These are phyloP conservation scores for Alternaria rosae DNA, from an alignment of 2,329 filamentous ascomycete species.

Conservation along the genomic window DNA sequence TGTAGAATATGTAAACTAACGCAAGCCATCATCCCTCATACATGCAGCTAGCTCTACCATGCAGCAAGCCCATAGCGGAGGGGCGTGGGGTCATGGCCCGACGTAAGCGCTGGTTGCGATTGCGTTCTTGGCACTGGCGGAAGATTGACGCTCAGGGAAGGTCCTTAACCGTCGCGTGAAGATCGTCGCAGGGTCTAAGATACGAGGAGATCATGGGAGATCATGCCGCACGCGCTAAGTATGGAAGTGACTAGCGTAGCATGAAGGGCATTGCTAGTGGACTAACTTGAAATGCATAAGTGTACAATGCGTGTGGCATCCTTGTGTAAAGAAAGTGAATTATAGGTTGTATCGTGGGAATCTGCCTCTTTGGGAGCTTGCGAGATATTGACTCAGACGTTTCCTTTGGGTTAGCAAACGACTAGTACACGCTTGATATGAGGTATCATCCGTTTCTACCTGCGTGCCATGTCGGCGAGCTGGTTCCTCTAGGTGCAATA, in stretches of 20 bases:
- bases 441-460: neutral
- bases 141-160: slow-evolving; percentile 15
- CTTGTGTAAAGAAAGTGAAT: neutral
- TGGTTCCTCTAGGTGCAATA: neutral
- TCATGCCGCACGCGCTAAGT: neutral
- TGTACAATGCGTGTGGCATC: neutral
- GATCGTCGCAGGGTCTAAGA: slow-evolving; percentile 17
- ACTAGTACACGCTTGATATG: neutral
- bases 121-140: slow-evolving; percentile 11
- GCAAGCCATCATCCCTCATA: neutral
- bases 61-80: slow-evolving; percentile 5
- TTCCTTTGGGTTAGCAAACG: neutral
- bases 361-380: neutral
- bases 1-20: slow-evolving; percentile 6
- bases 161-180: neutral
- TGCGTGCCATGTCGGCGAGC: neutral
- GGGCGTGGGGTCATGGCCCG: neutral
- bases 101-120: slow-evolving; percentile 15
- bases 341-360: neutral
- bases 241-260: neutral
- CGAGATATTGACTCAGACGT: neutral
- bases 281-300: neutral
- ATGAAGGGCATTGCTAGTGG: neutral
- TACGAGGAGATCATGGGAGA: slow-evolving; percentile 16
- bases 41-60: slow-evolving; percentile 7